Base-by-base conservation (phyloP, 805 yeast species). In the Suhomyces prunicola region DNA sequence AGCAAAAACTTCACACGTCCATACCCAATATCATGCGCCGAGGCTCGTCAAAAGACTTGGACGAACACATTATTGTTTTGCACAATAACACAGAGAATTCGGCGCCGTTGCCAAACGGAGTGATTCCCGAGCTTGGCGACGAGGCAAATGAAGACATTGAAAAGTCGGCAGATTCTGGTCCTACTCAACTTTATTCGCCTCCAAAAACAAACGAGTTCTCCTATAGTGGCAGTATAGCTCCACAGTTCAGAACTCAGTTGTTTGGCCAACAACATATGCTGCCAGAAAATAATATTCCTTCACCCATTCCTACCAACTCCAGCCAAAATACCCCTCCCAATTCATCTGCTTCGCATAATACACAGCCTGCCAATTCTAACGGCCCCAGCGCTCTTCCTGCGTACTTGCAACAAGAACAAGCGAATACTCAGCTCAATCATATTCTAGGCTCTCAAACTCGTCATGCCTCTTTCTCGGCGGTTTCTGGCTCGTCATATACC, bases 1-100 rank as follows among this genome's bases (percentile, higher is more conserved):
- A 90, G 72, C 97, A 91, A 71, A 94, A 94, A 66, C 80, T 94
- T 35, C 99, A 94, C 63, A 71, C 87, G 46, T 77, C 67, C 47
- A 74, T 67, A 59, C 85, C 79, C 10, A 67, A 71, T 62, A 58
- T 65, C 26, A 60, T 62, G 60, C 65, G 79, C 51, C 66, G 77
- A 53, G 69, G 65, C 33, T 60, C 55, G 50, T 61, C 65, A 44
- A 53, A 56, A 7, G 63, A 64, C 66, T 72, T 69, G 35, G 72
- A 72, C 57, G 81, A 80, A 51, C 79, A 82, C 60, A 80, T 80
- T 55, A 81, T 80, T 51, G 78, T 81, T 8, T 73, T 80, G 39
- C 73, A 68, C 49, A 81, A 80, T 61, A 82, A 82, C 60, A 81
- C 84, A 15, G 70, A 69, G 51, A 76, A 81, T 8, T 79, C 77